These are phyloP conservation scores for Camellia granthamiana DNA, from an alignment of 148 eudicot species.

Conservation along the genomic window DNA sequence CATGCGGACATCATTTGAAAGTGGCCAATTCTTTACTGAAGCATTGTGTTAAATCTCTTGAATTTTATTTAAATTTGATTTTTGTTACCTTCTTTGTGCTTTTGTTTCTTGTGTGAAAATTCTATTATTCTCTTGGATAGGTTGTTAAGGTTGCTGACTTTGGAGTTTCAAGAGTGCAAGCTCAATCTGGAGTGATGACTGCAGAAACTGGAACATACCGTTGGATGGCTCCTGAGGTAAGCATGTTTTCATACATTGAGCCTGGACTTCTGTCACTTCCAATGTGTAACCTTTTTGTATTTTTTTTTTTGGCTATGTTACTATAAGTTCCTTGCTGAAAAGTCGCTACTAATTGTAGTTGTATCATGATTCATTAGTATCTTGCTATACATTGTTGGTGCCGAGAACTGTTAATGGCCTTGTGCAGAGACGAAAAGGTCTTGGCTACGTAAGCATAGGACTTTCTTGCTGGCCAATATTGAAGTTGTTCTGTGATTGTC, in stretches of 20 bases:
- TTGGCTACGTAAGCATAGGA: neutral
- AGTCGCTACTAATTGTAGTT: neutral
- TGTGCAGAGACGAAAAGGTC: too few relatives aligned
- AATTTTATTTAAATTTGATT: neutral
- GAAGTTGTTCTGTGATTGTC: neutral
- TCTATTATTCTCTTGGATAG: slow-evolving; percentile 21
- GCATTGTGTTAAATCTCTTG: neutral
- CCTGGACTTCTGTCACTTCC: neutral
- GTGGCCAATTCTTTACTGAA: neutral
- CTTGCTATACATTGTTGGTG: neutral
- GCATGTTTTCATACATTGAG: neutral
- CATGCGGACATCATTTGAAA: neutral
- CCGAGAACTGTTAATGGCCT: too few relatives aligned
- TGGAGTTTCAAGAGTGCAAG: slow-evolving; percentile 70
- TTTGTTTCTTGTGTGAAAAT: too few relatives aligned
- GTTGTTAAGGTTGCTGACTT: slow-evolving; percentile 75
- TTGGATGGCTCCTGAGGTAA: slow-evolving; percentile 87
- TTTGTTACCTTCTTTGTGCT: too few relatives aligned
- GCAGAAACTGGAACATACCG: slow-evolving; percentile 79
- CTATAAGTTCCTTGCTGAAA: neutral
- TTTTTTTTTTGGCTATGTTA: neutral
- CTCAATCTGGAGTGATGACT: slow-evolving; percentile 65
- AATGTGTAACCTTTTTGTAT: neutral
- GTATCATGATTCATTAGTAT: neutral
- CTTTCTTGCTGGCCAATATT: neutral